Evolutionary conservation across 768 basidiomycete species (phyloP).

Genomic region (Boletus sp.): DNA sequence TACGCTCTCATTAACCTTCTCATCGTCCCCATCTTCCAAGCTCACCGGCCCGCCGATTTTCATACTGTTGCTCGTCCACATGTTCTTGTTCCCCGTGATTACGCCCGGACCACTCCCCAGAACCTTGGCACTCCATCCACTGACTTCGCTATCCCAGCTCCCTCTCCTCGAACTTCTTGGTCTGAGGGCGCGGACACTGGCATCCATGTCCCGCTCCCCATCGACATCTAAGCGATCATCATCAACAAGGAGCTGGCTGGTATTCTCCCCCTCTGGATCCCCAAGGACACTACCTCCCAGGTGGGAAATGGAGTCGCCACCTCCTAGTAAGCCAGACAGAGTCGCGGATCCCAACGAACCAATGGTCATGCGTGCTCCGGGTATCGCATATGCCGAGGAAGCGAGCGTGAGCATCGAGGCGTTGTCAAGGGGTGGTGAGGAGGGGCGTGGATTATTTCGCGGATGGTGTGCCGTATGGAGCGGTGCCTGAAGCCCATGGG

Average conservation of each 20-base stretch:
- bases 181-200: constrained; percentile 85
- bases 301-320: constrained; percentile 65
- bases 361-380: constrained; percentile 49
- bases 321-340: constrained; percentile 49
- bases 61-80: constrained; percentile 59
- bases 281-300: constrained; percentile 57
- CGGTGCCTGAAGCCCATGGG: constrained; percentile 64
- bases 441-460: constrained; percentile 91
- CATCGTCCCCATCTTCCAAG: constrained; percentile 40
- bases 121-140: constrained; percentile 80
- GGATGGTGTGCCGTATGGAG: constrained; percentile 91
- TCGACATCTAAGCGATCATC: constrained; percentile 56
- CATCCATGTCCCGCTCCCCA: constrained; percentile 67
- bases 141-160: constrained; percentile 90
- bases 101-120: constrained; percentile 45
- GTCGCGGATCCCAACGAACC: constrained; percentile 43
- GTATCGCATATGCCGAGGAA: constrained; percentile 83
- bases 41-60: constrained; percentile 54
- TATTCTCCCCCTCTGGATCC: constrained; percentile 56
- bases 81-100: constrained; percentile 50
- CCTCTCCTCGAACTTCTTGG: constrained; percentile 82
- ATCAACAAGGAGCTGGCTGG: constrained; percentile 66
- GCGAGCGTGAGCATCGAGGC: constrained; percentile 92
- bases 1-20: constrained; percentile 23
- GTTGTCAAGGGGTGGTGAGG: constrained; percentile 86